Base-by-base conservation (phyloP, 805 yeast species). In the Priceomyces medius region DNA sequence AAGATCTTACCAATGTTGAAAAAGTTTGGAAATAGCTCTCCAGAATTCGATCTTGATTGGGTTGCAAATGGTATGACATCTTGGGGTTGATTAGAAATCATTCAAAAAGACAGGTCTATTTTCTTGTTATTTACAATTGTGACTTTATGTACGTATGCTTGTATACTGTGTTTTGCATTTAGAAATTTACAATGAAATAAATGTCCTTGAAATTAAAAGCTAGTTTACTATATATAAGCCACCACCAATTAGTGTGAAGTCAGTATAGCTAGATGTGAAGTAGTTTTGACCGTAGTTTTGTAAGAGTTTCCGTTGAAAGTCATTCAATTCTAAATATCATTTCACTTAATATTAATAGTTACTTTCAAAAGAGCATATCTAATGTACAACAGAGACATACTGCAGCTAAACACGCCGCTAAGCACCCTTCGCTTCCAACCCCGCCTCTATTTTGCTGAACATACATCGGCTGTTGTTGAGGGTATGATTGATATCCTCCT, bases 381-480 rank as follows among this genome's bases (percentile, higher is more conserved):
- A 59, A 55, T 10, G 66, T 59, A 54, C 74, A 70, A 49, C 76
- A 70, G 36, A 70, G 44, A 63, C 66, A 61, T 35, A 69, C 47
- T 2, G 74, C 74, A 13, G 64, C 75, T 48, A 67, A 61, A 50
- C 74, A 69, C 12, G 61, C 72, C 57, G 64, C 65, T 48, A 70
- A 63, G 48, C 73, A 67, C 10, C 56, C 51, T 19, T 50, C 57
- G 36, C 47, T 47, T 27, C 59, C 59, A 26, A 49, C 44, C 20
- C 55, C 42, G 3, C 50, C 42, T 16, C 45, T 45, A 42, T 66
- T 67, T 44, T 69, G 74, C 51, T 69, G 75, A 4, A 69, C 74
- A 42, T 69, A 69, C 65, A 68, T 66, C 24, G 72, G 74, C 42
- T 68, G 73, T 45, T 64, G 73, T 47, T 67, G 73, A 41, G 63